Evolutionary conservation across 2,329 filamentous ascomycete genomes (phyloP).

Genomic region (Cytospora chrysosperma): DNA sequence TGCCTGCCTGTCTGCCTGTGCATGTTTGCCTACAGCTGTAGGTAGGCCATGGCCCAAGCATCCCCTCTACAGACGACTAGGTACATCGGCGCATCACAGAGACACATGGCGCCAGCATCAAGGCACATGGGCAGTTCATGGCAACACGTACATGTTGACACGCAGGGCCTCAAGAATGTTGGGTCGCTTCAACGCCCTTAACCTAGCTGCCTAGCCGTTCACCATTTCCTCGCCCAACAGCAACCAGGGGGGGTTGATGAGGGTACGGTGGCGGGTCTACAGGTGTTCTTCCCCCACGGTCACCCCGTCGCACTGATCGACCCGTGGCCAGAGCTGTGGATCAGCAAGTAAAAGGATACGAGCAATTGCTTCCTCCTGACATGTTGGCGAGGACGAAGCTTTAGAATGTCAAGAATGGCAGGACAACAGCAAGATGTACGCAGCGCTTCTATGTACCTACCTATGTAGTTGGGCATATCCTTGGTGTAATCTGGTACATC

Average conservation of each 20-base stretch:
- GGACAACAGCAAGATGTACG: no score
- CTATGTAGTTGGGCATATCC: not conserved
- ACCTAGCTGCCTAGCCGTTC: not conserved
- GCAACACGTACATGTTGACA: not conserved
- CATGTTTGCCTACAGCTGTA: no score
- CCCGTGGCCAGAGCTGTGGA: conserved; percentile 13
- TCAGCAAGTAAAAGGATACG: not conserved
- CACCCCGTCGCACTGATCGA: conserved; percentile 10
- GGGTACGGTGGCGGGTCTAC: conserved; percentile 8
- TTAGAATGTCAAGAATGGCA: no score
- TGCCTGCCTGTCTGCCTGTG: not conserved
- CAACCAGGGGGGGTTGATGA: not conserved
- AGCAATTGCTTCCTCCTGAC: not conserved
- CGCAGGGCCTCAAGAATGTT: conserved; percentile 8
- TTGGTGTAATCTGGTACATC: not conserved
- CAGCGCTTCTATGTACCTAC: not conserved
- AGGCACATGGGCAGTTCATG: conserved; percentile 10
- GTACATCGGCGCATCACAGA: not conserved
- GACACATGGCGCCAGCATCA: not conserved
- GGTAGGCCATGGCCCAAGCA: not conserved
- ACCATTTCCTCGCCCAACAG: conserved; percentile 7
- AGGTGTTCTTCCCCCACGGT: conserved; percentile 2
- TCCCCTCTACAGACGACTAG: no score
- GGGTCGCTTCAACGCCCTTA: conserved; percentile 5
- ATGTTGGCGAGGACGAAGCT: no score